A percentile compares a stretch with the other conserved stretches of the same genome.
These are phyloP conservation scores for Trichoderma breve DNA, from an alignment of 2,329 filamentous ascomycete genomes.

Conservation along the genomic window DNA sequence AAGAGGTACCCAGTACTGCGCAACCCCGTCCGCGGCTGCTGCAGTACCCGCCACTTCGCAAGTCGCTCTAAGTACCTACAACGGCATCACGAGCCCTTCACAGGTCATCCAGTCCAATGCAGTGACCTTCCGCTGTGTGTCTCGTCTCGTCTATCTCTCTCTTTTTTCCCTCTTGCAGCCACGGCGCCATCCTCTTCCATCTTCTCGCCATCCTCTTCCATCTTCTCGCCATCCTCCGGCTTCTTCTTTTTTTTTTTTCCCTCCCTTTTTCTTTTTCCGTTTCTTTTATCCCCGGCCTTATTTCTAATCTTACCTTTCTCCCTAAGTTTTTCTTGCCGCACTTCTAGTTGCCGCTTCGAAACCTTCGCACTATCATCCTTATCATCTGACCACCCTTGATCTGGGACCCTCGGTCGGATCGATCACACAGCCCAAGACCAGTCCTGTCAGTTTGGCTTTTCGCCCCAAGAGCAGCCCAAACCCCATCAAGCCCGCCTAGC, in stretches of 20 bases:
- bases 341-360: slow-evolving; percentile 3
- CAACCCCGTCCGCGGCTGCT: background rate
- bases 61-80: background rate
- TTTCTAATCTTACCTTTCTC: background rate
- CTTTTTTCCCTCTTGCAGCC: background rate
- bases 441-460: slow-evolving; percentile 12
- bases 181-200: slow-evolving; percentile 15
- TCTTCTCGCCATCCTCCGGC: background rate
- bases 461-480: slow-evolving; percentile 3
- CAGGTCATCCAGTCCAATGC: slow-evolving; percentile 15
- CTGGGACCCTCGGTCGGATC: slow-evolving; percentile 14
- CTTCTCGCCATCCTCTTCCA: background rate
- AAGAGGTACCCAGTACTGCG: background rate
- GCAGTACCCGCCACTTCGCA: background rate
- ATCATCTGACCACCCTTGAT: slow-evolving; percentile 18
- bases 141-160: slow-evolving; percentile 12
- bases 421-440: background rate
- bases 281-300: background rate
- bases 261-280: background rate
- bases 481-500: slow-evolving; percentile 6
- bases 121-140: slow-evolving; percentile 15
- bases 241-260: background rate
- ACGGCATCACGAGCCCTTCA: slow-evolving; percentile 19
- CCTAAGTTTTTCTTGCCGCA: background rate
- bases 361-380: slow-evolving; percentile 10